Conservation (phyloP, 306 rosid genomes). For the Quillaja saponaria region DNA sequence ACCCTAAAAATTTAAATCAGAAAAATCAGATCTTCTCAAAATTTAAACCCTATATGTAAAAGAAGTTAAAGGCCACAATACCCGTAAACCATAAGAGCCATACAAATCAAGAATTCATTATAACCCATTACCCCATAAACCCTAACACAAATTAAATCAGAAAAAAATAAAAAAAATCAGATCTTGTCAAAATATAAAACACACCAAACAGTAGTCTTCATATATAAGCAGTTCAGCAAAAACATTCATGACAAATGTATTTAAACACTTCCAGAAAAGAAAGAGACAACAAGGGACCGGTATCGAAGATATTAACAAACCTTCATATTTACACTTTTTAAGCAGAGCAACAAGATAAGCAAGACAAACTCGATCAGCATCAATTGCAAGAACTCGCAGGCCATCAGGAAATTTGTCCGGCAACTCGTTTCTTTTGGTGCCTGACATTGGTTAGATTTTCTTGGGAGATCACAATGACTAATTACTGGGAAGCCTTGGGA, state of each 20-base stretch:
- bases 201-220: not conserved
- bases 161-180: not conserved
- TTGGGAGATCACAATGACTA: no score
- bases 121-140: no score
- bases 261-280: not conserved
- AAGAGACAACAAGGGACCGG: not conserved
- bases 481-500: no score
- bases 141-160: not conserved
- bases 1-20: not conserved
- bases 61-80: no score
- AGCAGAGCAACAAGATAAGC: slow-evolving; percentile 10
- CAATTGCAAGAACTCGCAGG: slow-evolving; percentile 29
- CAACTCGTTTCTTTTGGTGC: no score
- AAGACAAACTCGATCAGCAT: slow-evolving; percentile 22
- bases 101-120: no score
- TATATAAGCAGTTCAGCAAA: no score
- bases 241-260: not conserved
- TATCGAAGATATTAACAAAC: not conserved
- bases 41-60: no score
- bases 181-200: no score
- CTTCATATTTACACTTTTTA: slow-evolving; percentile 21
- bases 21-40: no score
- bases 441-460: no score
- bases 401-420: slow-evolving; percentile 23
- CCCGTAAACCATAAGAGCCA: no score